Evolutionary conservation across 345 rosid species (phyloP).

Genomic region (Psidium friedrichsthalianum): DNA sequence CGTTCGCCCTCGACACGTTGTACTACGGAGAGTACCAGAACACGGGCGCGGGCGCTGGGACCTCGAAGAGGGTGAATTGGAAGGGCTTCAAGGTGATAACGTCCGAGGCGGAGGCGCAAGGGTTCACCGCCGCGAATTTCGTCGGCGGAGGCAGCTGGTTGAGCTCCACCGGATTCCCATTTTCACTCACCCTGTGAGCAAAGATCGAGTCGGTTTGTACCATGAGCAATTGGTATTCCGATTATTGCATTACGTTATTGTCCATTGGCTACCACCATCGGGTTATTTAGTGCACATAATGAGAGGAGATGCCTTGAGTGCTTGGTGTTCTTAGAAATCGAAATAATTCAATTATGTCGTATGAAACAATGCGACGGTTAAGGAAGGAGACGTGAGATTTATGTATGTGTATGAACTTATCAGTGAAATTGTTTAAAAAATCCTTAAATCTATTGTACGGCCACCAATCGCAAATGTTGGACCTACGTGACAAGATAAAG

Average conservation of each 20-base stretch:
- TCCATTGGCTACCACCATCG: background rate
- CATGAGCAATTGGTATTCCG: background rate
- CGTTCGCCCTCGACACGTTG: constrained; percentile 56
- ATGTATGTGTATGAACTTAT: too few species aligned
- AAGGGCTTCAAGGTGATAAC: constrained; percentile 51
- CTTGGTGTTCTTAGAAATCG: background rate
- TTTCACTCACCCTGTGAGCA: constrained; percentile 43
- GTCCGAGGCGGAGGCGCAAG: constrained; percentile 43
- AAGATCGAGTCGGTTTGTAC: background rate
- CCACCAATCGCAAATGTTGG: too few species aligned
- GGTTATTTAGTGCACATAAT: too few species aligned
- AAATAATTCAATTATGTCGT: background rate
- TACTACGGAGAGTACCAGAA: constrained; percentile 65
- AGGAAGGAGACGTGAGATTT: too few species aligned
- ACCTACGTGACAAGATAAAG: too few species aligned
- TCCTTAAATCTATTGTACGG: too few species aligned
- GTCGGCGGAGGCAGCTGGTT: constrained; percentile 65
- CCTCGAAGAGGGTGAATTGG: constrained; percentile 67
- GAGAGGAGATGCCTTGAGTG: background rate
- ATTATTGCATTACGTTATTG: background rate
- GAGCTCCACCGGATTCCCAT: constrained; percentile 68
- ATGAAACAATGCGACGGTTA: too few species aligned
- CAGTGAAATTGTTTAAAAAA: too few species aligned
- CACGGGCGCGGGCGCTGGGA: constrained; percentile 62
- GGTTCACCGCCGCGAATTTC: constrained; percentile 39